phyloP scores from a whole-genome alignment of 345 rosid species.

The Heritiera littoralis region DNA sequence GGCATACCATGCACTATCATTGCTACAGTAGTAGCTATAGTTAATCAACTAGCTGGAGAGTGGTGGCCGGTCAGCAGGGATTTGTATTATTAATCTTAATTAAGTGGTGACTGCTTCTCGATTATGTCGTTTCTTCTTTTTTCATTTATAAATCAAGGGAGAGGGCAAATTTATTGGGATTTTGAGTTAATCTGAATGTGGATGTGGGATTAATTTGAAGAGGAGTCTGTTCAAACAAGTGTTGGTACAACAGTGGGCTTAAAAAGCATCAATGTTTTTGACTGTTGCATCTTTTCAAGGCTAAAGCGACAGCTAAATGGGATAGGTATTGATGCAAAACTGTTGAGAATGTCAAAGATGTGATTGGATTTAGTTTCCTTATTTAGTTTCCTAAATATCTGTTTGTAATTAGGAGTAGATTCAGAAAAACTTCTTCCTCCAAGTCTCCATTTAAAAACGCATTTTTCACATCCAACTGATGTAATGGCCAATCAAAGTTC shows the following conservation, averaged over 20 bases:
- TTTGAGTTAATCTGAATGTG: not conserved
- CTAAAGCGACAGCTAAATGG: not conserved
- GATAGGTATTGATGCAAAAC: not conserved
- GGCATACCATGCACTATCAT: not conserved
- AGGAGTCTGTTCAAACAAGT: not conserved
- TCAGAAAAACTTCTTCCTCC: no score
- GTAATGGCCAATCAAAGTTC: no score
- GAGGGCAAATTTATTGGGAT: constrained; percentile 1
- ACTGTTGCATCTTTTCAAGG: not conserved
- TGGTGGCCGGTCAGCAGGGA: not conserved
- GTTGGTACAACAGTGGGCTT: not conserved
- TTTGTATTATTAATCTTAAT: not conserved
- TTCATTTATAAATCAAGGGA: not conserved
- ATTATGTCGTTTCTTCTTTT: constrained; percentile 2
- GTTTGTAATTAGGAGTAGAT: no score
- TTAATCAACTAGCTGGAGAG: not conserved
- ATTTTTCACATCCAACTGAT: no score
- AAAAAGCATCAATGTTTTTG: not conserved
- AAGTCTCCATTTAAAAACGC: no score
- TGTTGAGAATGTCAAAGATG: no score
- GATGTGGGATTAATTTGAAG: not conserved
- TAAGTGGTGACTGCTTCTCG: not conserved
- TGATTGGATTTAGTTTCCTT: no score
- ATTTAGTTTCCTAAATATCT: no score
- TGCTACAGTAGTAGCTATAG: not conserved